phyloP scores from a whole-genome alignment of 2,329 filamentous ascomycete species.

The Apiospora rasikravindrae region DNA sequence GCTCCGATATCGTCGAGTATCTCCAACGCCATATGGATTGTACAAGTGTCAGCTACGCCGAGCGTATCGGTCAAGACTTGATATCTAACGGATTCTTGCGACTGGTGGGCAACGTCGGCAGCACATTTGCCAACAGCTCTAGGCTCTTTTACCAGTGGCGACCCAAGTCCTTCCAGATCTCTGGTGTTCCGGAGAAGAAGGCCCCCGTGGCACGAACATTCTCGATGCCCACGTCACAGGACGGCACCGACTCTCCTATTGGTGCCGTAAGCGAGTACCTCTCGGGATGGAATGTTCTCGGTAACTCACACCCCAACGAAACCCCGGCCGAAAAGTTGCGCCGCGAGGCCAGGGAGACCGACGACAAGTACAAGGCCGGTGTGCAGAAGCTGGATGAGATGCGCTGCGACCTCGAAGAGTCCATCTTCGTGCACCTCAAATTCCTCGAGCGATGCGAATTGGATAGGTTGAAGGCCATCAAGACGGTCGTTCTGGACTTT shows the following conservation, averaged over 20 bases:
- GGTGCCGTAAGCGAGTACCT: conserved; percentile 88
- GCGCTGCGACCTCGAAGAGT: conserved; percentile 93
- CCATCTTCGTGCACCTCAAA: conserved; percentile 88
- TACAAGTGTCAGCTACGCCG: conserved; percentile 85
- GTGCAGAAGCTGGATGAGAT: conserved; percentile 88
- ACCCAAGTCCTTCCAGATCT: conserved; percentile 85
- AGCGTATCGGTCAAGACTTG: conserved; percentile 93
- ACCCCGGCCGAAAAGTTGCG: conserved; percentile 85
- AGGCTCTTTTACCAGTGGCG: conserved; percentile 98
- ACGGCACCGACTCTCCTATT: conserved; percentile 77
- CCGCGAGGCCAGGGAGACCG: conserved; percentile 86
- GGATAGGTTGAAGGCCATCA: conserved; percentile 95
- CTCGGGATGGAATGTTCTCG: conserved; percentile 90
- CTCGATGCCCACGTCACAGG: conserved; percentile 68
- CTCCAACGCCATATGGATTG: conserved; percentile 87
- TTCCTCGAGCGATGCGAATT: conserved; percentile 98
- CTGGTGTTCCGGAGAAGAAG: conserved; percentile 90
- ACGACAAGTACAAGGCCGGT: conserved; percentile 89
- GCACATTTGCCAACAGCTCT: conserved; percentile 95
- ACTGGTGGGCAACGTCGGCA: conserved; percentile 92
- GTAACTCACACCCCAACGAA: conserved; percentile 90
- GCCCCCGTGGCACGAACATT: conserved; percentile 73
- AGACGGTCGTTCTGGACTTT: conserved; percentile 96
- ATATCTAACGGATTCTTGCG: conserved; percentile 85
- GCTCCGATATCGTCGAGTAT: conserved; percentile 94